Conservation (phyloP, 2,329 filamentous ascomycete genomes). For the Penicillium occitanis region DNA sequence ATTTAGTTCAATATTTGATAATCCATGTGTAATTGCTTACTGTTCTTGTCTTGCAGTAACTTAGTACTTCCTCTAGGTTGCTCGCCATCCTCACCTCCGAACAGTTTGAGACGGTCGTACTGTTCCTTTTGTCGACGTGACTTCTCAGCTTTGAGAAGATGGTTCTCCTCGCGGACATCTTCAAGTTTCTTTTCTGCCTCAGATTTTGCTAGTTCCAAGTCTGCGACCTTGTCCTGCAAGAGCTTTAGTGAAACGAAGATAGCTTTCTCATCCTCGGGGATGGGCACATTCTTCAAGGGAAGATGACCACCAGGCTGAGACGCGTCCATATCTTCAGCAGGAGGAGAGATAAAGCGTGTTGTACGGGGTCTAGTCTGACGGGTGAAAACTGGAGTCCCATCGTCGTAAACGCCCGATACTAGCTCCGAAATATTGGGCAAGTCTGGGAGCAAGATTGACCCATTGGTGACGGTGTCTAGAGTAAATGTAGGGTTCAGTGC, state of each 20-base stretch:
- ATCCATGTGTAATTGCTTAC: slow-evolving; percentile 29
- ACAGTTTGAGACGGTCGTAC: slow-evolving; percentile 33
- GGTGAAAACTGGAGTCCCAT: slow-evolving; percentile 58
- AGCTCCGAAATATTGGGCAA: slow-evolving; percentile 62
- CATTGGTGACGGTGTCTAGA: slow-evolving; percentile 46
- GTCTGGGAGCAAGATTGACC: slow-evolving; percentile 63
- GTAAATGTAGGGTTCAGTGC: slow-evolving; percentile 31
- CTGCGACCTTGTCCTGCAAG: slow-evolving; percentile 57
- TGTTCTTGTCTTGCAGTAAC: slow-evolving; percentile 38
- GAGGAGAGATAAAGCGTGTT: slow-evolving; percentile 56
- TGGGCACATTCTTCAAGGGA: slow-evolving; percentile 54
- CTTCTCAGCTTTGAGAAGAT: slow-evolving; percentile 49
- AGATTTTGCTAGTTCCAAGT: slow-evolving; percentile 57
- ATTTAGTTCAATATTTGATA: neutral
- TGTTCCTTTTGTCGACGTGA: slow-evolving; percentile 36
- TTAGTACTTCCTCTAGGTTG: slow-evolving; percentile 36
- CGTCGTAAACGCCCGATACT: slow-evolving; percentile 58
- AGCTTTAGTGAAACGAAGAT: slow-evolving; percentile 61
- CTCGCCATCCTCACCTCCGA: slow-evolving; percentile 47
- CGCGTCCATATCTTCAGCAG: slow-evolving; percentile 35
- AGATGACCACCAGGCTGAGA: slow-evolving; percentile 43
- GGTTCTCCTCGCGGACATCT: slow-evolving; percentile 54
- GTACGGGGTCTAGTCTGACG: slow-evolving; percentile 50
- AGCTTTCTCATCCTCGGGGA: slow-evolving; percentile 63
- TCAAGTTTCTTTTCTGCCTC: slow-evolving; percentile 52